Conservation (phyloP, 306 rosid species). For the Rubus parviflorus region DNA sequence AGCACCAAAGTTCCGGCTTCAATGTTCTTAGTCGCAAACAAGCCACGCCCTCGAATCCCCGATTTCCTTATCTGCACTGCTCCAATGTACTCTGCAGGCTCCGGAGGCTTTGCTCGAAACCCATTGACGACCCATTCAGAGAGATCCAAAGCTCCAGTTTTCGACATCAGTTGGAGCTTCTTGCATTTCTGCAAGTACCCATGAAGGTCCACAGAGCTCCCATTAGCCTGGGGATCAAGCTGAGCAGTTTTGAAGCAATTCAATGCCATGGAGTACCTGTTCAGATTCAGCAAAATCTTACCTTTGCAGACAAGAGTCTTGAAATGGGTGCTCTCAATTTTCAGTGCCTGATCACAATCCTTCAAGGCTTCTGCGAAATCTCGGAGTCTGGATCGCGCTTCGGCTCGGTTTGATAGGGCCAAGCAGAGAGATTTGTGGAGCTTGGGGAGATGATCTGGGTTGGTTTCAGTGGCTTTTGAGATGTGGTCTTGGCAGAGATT, state of each 20-base stretch:
- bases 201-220: slow-evolving; percentile 40
- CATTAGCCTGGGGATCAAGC: slow-evolving; percentile 48
- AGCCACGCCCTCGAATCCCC: slow-evolving; percentile 68
- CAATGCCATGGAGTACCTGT: slow-evolving; percentile 58
- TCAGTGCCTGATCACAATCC: slow-evolving; percentile 72
- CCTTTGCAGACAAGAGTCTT: slow-evolving; percentile 86
- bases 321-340: slow-evolving; percentile 60
- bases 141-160: slow-evolving; percentile 69
- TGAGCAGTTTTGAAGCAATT: slow-evolving; percentile 58
- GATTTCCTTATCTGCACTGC: slow-evolving; percentile 65
- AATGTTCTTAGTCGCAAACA: slow-evolving; percentile 63
- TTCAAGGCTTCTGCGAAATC: slow-evolving; percentile 47
- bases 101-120: slow-evolving; percentile 60
- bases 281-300: slow-evolving; percentile 65
- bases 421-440: slow-evolving; percentile 67
- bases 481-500: slow-evolving; percentile 46
- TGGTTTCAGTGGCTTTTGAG: slow-evolving; percentile 2
- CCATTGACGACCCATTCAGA: slow-evolving; percentile 73
- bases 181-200: slow-evolving; percentile 73
- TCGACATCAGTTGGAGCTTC: slow-evolving; percentile 61
- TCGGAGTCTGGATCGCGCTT: slow-evolving; percentile 60
- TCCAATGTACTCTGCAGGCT: slow-evolving; percentile 70
- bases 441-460: slow-evolving; percentile 32
- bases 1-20: slow-evolving; percentile 70
- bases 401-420: slow-evolving; percentile 77